Percentiles rank a stretch among this genome's conserved stretches.
These are phyloP conservation scores for Trichosporon faecale DNA, from an alignment of 1,284 basidiomycete genomes.

Conservation along the genomic window DNA sequence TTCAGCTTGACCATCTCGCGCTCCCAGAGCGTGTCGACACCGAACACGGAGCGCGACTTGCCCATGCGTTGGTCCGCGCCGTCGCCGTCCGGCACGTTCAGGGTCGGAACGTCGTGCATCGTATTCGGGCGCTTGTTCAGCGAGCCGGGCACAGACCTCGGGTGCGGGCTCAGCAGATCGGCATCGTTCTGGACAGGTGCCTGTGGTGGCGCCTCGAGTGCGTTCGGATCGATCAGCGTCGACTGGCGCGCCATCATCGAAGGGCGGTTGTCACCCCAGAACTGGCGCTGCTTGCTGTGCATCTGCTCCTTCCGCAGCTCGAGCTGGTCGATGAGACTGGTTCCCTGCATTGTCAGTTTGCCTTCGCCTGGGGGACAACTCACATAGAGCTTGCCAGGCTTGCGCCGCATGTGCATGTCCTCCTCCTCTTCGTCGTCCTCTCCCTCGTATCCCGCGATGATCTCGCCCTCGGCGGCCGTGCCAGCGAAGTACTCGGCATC, in stretches of 20 bases:
- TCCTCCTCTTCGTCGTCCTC: constrained; percentile 30
- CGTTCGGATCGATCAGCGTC: constrained; percentile 20
- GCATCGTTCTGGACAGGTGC: constrained; percentile 5
- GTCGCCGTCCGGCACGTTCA: constrained; percentile 17
- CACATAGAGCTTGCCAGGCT: constrained; percentile 44
- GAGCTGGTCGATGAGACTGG: constrained; percentile 50
- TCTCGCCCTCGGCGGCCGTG: constrained; percentile 25
- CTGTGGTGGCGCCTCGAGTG: not conserved
- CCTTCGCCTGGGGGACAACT: constrained; percentile 14
- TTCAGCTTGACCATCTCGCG: constrained; percentile 47
- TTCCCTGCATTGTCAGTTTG: constrained; percentile 30
- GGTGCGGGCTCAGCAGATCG: not conserved
- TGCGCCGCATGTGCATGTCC: constrained; percentile 24
- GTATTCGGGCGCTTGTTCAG: not conserved
- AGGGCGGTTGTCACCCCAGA: constrained; percentile 49
- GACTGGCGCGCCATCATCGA: constrained; percentile 46
- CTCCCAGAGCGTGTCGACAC: constrained; percentile 50
- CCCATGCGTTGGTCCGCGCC: constrained; percentile 24
- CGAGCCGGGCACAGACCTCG: not conserved
- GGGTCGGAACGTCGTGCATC: constrained; percentile 9
- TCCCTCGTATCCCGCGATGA: constrained; percentile 3
- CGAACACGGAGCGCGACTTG: constrained; percentile 46
- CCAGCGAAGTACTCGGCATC: constrained; percentile 29
- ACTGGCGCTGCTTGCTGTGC: constrained; percentile 44
- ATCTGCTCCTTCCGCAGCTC: constrained; percentile 45